Evolutionary conservation across 352 stramenopile genomes (phyloP).

Genomic region (Phytophthora foliorum): DNA sequence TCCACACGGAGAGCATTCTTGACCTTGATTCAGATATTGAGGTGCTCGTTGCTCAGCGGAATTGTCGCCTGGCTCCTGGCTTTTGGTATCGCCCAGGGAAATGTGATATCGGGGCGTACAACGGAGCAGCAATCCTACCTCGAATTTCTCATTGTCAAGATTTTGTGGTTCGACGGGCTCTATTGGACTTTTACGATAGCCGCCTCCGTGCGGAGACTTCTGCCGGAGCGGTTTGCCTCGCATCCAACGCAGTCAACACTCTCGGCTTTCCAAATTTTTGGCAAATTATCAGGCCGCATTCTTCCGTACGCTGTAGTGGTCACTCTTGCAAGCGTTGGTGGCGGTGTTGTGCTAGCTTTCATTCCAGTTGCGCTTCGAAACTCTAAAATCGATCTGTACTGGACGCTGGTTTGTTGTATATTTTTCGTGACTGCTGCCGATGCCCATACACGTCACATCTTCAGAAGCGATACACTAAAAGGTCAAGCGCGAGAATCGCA

Average conservation of each 20-base stretch:
- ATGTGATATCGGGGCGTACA: neutral
- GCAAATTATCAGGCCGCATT: neutral
- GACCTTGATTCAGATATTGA: neutral
- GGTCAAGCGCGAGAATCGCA: neutral
- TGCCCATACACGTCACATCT: neutral
- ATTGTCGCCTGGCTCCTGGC: neutral
- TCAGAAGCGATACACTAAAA: neutral
- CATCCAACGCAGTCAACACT: neutral
- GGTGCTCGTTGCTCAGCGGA: neutral
- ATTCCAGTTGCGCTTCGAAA: neutral
- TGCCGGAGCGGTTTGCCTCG: neutral
- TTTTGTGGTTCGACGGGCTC: neutral
- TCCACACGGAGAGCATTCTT: neutral
- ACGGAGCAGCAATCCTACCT: neutral
- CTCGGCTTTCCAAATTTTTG: neutral
- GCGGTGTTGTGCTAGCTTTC: neutral
- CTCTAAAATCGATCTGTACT: neutral
- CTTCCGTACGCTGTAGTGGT: neutral
- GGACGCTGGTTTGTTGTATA: neutral
- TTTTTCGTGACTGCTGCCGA: neutral
- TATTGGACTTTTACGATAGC: neutral
- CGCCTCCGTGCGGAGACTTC: neutral
- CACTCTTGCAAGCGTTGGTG: neutral
- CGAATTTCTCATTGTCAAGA: neutral
- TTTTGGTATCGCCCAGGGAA: neutral